Percentiles rank a stretch among this genome's conserved stretches.
These are phyloP conservation scores for Starmerella bombi DNA, from an alignment of 805 yeast species.

Conservation along the genomic window DNA sequence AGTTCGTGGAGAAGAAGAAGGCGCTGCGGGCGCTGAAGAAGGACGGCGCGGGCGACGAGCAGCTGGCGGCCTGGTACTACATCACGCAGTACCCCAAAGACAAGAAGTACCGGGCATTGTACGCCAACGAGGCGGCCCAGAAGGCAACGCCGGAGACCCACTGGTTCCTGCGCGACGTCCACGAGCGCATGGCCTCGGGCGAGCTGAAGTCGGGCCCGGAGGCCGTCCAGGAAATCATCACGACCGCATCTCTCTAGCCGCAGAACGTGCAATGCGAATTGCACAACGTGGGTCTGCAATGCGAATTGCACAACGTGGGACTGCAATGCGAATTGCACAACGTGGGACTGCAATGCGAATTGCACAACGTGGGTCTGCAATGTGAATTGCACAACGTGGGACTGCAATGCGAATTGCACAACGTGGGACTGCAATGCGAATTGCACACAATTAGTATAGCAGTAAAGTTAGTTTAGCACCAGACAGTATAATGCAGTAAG, in stretches of 20 bases:
- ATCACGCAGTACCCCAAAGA: constrained; percentile 64
- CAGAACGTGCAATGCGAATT: too few species aligned
- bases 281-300: too few species aligned
- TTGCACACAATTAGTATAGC: too few species aligned
- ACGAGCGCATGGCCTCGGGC: constrained; percentile 38
- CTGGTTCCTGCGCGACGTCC: constrained; percentile 41
- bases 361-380: neutral
- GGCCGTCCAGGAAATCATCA: constrained; percentile 28
- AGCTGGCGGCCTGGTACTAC: constrained; percentile 50
- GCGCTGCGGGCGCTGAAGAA: constrained; percentile 57
- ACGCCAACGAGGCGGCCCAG: constrained; percentile 34
- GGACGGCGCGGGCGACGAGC: constrained; percentile 27
- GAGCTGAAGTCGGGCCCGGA: constrained; percentile 46
- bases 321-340: neutral
- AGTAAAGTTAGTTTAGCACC: too few species aligned
- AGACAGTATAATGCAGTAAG: too few species aligned
- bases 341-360: neutral
- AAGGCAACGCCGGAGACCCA: constrained; percentile 29
- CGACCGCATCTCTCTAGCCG: neutral
- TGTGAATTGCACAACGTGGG: neutral
- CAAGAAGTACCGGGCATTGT: constrained; percentile 67
- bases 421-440: too few species aligned
- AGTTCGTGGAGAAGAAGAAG: constrained; percentile 82
- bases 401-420: neutral
- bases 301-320: neutral